Base-by-base conservation (phyloP, 331 rosid species). In the Acacia pycnantha region DNA sequence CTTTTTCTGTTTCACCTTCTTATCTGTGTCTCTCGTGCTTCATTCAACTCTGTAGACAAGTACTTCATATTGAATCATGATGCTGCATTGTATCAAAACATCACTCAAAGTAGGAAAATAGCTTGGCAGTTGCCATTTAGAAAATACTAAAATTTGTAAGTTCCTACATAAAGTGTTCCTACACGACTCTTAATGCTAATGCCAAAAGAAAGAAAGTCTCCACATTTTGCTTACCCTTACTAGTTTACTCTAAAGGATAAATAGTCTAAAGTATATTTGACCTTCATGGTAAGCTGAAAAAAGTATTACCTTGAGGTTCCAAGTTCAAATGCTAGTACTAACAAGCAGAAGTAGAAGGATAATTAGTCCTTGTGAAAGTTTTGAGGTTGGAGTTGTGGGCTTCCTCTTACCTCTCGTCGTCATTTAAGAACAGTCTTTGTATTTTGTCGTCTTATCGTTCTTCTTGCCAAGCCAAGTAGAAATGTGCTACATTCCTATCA, bases 1-100 rank as follows among this genome's bases (percentile, higher is more conserved):
- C 64, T 76, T 59, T 67, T 68, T 73, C 44, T 83, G 47, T 76
- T 83, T 79, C 69, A 53, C 61, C 64, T 44, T 33, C 46, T 71
- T 64, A 37, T 73, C 54, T 73, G 50, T 80, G 54, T 73, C 24
- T 81, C 59, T 77, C 69, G 21, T 41, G 19, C 50, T 47, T 70
- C 76, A 76, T 82, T 82, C 11, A 22, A 14, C 22, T 62, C 40
- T 29, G 41, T 33, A 65, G 26, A 29, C 51, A 81, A 65, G 41
- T 54, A 79, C 18, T 8, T 35, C 41, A 15, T 22, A 13, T 58
- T 37, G 50, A 58, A 58, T 58, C 53, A 75, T 56, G 53, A 37
- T 33, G 40, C 53, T 56, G 22, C 53, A 40, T 37, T 75, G 43
- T n/a, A 21, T 75, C 19, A 1, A 53, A 69, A 61, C 41, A 78